Percentiles rank a stretch among this genome's conserved stretches.
Evolutionary conservation across 257 asterid species (phyloP).

Genomic region (Fraxinus excelsior): DNA sequence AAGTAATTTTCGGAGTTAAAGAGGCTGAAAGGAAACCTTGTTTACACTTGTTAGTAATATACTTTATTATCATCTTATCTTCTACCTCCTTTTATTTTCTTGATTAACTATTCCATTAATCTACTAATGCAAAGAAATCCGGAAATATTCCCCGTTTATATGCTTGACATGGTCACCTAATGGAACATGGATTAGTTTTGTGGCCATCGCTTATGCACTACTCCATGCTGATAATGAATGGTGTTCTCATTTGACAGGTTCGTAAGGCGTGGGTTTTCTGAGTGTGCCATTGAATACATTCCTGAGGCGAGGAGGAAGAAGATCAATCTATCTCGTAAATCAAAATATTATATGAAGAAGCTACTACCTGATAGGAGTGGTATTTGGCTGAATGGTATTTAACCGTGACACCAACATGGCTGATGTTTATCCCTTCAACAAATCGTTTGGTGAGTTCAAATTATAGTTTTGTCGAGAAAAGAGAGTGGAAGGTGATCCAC

Average conservation of each 20-base stretch:
- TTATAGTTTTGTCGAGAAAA: background rate
- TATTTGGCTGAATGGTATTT: slow-evolving; percentile 48
- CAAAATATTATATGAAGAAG: slow-evolving; percentile 86
- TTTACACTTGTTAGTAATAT: background rate
- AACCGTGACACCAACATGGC: slow-evolving; percentile 23
- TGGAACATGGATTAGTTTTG: background rate
- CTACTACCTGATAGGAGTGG: slow-evolving; percentile 82
- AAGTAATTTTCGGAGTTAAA: background rate
- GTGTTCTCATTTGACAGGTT: slow-evolving; percentile 59
- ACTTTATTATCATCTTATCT: background rate
- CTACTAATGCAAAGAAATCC: background rate
- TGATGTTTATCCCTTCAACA: background rate
- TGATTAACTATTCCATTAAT: background rate
- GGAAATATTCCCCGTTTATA: too few relatives aligned
- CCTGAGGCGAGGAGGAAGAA: slow-evolving; percentile 74
- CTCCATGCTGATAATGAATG: background rate
- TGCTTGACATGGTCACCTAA: background rate
- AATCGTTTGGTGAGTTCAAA: background rate
- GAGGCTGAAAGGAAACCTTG: background rate
- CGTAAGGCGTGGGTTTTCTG: slow-evolving; percentile 92
- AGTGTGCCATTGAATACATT: slow-evolving; percentile 68
- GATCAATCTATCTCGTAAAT: slow-evolving; percentile 74
- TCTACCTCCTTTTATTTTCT: background rate
- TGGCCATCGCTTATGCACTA: background rate
- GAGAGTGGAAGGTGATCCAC: background rate